A percentile compares a stretch with the other conserved stretches of the same genome.
These are phyloP conservation scores for Ananas comosus DNA, from an alignment of 176 grass and related monocot genomes.

Conservation along the genomic window DNA sequence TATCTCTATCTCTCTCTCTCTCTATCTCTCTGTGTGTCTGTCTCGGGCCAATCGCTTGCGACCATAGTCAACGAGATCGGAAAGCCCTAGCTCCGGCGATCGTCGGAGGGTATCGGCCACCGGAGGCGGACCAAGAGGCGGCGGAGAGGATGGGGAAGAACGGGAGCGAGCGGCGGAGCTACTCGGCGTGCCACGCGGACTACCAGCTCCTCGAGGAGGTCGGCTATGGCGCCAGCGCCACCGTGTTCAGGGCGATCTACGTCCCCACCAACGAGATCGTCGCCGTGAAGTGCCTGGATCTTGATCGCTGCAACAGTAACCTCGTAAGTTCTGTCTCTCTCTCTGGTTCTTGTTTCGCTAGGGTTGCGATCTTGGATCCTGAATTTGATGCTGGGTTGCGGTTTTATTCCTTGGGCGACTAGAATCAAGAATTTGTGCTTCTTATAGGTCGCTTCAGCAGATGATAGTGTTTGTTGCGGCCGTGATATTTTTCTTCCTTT, in stretches of 20 bases:
- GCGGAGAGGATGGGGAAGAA: constrained; percentile 22
- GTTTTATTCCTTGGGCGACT: background rate
- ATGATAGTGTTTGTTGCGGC: too few species aligned
- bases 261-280: constrained; percentile 53
- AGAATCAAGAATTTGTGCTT: background rate
- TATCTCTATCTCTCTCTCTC: background rate
- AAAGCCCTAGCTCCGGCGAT: constrained; percentile 13
- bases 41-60: background rate
- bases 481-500: too few species aligned
- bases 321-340: constrained; percentile 45
- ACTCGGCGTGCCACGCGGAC: constrained; percentile 44
- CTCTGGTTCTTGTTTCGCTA: background rate
- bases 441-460: too few species aligned
- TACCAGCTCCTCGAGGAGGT: constrained; percentile 77
- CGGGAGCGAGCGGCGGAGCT: constrained; percentile 32
- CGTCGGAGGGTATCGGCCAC: background rate
- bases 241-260: constrained; percentile 78
- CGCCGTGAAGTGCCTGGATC: constrained; percentile 98
- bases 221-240: constrained; percentile 85
- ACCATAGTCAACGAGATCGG: constrained; percentile 41
- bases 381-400: constrained; percentile 19
- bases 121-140: constrained; percentile 5
- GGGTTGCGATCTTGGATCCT: constrained; percentile 2
- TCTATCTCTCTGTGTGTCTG: background rate
- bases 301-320: constrained; percentile 96